These are phyloP conservation scores for Strobilomyces echinocephalus DNA, from an alignment of 768 basidiomycete species.

Conservation along the genomic window DNA sequence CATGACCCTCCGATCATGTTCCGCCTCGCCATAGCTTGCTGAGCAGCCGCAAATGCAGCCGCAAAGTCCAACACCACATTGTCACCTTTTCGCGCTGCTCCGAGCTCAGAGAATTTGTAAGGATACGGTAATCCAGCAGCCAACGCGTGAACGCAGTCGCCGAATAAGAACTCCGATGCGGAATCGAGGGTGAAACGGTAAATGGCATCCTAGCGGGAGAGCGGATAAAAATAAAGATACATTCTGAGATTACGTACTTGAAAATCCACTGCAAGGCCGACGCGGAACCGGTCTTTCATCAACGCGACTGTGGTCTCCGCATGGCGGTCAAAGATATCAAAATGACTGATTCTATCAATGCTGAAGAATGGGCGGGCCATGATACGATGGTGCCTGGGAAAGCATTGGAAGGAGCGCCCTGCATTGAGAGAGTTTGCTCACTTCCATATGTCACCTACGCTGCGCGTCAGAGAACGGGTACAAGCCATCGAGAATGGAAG, in stretches of 20 bases:
- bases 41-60: constrained; percentile 33
- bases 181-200: constrained; percentile 49
- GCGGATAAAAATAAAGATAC: not conserved
- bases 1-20: constrained; percentile 31
- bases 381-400: constrained; percentile 51
- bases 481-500: not conserved
- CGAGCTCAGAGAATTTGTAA: constrained; percentile 15
- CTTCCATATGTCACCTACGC: constrained; percentile 67
- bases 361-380: constrained; percentile 72
- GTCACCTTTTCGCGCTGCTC: constrained; percentile 1
- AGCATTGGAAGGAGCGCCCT: not conserved
- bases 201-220: constrained; percentile 35
- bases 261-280: constrained; percentile 53
- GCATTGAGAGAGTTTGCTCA: constrained; percentile 23
- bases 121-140: constrained; percentile 36
- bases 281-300: constrained; percentile 39
- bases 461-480: constrained; percentile 1
- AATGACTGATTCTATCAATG: constrained; percentile 55
- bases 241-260: constrained; percentile 36
- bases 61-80: constrained; percentile 27
- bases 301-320: constrained; percentile 43
- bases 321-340: constrained; percentile 57
- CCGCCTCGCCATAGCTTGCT: constrained; percentile 28
- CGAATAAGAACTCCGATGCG: constrained; percentile 52
- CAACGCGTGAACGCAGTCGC: constrained; percentile 39